Evolutionary conservation across 169 alveolate species (phyloP).

Genomic region (Theileria luwenshuni): DNA sequence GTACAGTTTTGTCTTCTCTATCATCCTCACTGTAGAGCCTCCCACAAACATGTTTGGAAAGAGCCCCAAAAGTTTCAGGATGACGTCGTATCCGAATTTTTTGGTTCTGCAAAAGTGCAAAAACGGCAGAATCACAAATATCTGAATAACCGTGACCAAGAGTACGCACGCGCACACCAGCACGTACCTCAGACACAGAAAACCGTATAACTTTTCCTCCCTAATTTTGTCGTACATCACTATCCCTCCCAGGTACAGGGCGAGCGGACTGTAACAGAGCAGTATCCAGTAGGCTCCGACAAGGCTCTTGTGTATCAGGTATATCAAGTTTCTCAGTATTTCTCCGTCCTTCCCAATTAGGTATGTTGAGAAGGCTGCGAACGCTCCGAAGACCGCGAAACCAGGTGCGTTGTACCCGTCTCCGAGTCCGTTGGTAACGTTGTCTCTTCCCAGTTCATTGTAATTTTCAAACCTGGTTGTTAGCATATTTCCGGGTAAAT

Average conservation of each 20-base stretch:
- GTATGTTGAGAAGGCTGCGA: constrained; percentile 17
- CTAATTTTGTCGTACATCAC: constrained; percentile 17
- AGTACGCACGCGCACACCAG: constrained; percentile 1
- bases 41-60: constrained; percentile 28
- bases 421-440: constrained; percentile 21
- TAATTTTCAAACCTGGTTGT: constrained; percentile 31
- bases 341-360: constrained; percentile 32
- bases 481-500: constrained; percentile 27
- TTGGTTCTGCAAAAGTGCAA: constrained; percentile 26
- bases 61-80: constrained; percentile 8
- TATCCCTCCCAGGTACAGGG: constrained; percentile 26
- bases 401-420: constrained; percentile 49
- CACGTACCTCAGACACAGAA: constrained; percentile 17
- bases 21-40: constrained; percentile 38
- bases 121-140: constrained; percentile 20
- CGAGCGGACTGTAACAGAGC: constrained; percentile 40
- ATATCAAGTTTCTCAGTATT: constrained; percentile 13
- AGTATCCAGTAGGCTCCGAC: constrained; percentile 32
- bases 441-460: constrained; percentile 23
- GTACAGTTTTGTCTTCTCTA: constrained; percentile 33
- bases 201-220: constrained; percentile 16
- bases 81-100: constrained; percentile 23
- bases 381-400: constrained; percentile 25
- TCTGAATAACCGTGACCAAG: constrained; percentile 12
- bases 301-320: constrained; percentile 25